phyloP scores from a whole-genome alignment of 2,329 filamentous ascomycete genomes.

The Emmonsia crescens region DNA sequence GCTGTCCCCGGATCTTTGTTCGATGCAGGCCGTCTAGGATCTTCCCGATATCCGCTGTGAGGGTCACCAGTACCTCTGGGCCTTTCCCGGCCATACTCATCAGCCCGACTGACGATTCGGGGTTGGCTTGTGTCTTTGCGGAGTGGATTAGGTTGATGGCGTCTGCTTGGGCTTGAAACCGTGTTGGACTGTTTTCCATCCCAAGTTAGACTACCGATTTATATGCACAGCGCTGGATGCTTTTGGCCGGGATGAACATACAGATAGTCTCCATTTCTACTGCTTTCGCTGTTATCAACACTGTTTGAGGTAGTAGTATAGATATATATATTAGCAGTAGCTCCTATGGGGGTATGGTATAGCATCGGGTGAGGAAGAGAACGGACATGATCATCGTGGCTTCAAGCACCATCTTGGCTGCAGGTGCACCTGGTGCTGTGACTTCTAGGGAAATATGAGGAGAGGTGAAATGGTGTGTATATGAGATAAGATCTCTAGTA shows the following conservation, averaged over 20 bases:
- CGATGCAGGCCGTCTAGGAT: conserved; percentile 84
- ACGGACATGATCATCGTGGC: conserved; percentile 87
- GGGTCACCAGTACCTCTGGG: conserved; percentile 92
- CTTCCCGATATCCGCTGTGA: conserved; percentile 93
- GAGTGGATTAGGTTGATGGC: conserved; percentile 92
- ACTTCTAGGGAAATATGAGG: background rate
- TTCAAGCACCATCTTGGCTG: conserved; percentile 86
- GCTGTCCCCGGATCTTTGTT: conserved; percentile 84
- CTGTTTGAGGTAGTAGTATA: conserved; percentile 29
- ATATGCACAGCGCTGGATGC: background rate
- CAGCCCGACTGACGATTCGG: conserved; percentile 90
- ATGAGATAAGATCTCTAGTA: background rate
- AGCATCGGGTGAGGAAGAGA: background rate
- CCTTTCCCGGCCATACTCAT: conserved; percentile 99
- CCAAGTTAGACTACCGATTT: conserved; percentile 1
- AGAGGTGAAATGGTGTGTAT: background rate
- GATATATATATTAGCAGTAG: conserved; percentile 14
- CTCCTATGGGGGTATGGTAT: background rate
- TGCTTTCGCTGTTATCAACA: conserved; percentile 98
- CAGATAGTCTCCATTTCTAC: conserved; percentile 87
- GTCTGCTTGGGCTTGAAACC: conserved; percentile 93
- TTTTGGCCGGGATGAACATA: conserved; percentile 24
- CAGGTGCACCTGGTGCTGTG: conserved; percentile 17
- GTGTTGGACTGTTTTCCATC: conserved; percentile 56
- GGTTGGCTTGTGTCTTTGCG: conserved; percentile 87